A percentile compares a stretch with the other conserved stretches of the same genome.
Conservation (phyloP, 805 yeast species). For the Yamadazyma sp. region DNA sequence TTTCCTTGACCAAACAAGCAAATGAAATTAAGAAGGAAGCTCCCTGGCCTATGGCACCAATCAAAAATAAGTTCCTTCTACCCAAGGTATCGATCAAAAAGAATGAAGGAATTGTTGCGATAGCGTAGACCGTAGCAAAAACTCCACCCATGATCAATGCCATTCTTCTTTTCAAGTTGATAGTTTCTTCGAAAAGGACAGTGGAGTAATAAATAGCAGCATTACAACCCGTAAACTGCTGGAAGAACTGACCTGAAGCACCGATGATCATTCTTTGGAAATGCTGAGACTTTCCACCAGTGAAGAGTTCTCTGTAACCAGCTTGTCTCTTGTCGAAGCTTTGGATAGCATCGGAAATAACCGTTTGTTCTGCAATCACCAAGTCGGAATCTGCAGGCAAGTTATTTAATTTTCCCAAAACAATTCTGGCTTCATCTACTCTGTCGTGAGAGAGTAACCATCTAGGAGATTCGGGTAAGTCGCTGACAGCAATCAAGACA, state of each 20-base stretch:
- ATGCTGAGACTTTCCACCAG: constrained; percentile 60
- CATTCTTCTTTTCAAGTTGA: constrained; percentile 50
- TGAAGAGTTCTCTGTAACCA: constrained; percentile 42
- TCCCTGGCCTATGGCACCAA: constrained; percentile 44
- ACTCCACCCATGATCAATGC: constrained; percentile 65
- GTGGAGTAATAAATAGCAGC: constrained; percentile 91
- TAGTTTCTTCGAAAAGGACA: constrained; percentile 66
- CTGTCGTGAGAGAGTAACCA: constrained; percentile 56
- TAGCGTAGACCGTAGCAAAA: constrained; percentile 56
- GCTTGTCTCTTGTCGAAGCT: constrained; percentile 46
- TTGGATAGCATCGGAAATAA: constrained; percentile 48
- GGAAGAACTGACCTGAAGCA: constrained; percentile 69
- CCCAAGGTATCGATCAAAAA: constrained; percentile 43
- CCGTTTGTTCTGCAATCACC: constrained; percentile 44
- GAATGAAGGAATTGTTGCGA: constrained; percentile 48
- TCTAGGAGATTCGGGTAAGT: constrained; percentile 71
- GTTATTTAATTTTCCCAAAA: constrained; percentile 40
- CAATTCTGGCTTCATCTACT: constrained; percentile 33
- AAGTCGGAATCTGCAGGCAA: constrained; percentile 35
- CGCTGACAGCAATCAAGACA: constrained; percentile 38
- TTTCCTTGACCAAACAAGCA: constrained; percentile 35
- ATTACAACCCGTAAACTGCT: constrained; percentile 90
- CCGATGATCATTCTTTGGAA: constrained; percentile 61
- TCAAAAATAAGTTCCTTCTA: constrained; percentile 43
- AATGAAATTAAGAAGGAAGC: constrained; percentile 39